Evolutionary conservation across 441 rosid genomes (phyloP), one percentile per base, ranked within the genome.

Genomic region (Erodium trifolium): DNA sequence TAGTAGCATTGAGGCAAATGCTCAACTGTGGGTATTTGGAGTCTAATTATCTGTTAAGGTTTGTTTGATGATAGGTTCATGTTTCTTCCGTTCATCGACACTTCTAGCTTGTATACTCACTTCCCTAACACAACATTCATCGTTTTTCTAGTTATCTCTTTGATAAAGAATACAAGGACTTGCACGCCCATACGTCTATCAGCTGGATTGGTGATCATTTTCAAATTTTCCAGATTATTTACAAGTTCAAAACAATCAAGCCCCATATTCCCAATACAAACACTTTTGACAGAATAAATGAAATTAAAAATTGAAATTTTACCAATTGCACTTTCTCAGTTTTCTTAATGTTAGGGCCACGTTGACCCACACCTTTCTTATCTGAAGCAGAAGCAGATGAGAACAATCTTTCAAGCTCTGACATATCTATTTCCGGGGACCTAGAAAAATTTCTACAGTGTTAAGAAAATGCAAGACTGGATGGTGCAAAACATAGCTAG

Each of bases 381-480:
- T 91, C 94, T 68, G 45, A 39, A 39, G 45, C 45, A 12, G 83
- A 78, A 70, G 74, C 68, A 41, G 95, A 92, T 65, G 97, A 89
- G 84, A 94, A 94, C 73, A 91, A 87, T 78, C 89, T 91, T 82
- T 89, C 97, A 69, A 91, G 97, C 81, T 94, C 99, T 62, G 89
- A 84, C 81, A 94, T 91, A 81, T 94, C 99, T 78, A 94, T 94
- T 84, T 94, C 97, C 75, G 99, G 99, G 79, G 99, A 86, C 88
- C 99, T 94, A 72, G 55, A 12, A 77, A 78, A 70, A 78, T 39
- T 70, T 73, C 63, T 12, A 41, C 35, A 63, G 77, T 17, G 68
- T 57, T 43, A 70, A 47, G 55, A 47, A 39, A 47, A 12, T 47
- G 55, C 14, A 47, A n/a, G 16, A 13, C 55, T 47, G 13, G 55